A percentile compares a stretch with the other conserved stretches of the same genome.
Evolutionary conservation across 1,284 basidiomycete genomes (phyloP).

Genomic region (Macrocystidia cucumis): DNA sequence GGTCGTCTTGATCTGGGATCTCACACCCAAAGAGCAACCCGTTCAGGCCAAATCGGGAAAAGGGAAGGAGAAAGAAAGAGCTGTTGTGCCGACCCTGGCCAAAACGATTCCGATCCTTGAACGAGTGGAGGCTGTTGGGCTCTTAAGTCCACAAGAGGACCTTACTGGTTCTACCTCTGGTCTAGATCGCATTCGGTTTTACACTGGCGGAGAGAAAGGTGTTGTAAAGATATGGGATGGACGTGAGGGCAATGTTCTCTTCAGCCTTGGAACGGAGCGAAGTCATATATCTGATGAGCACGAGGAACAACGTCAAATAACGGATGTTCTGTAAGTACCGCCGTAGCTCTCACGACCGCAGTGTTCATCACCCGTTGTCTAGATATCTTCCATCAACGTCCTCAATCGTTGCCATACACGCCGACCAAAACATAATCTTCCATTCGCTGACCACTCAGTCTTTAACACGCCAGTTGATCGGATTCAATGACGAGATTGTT

Average conservation of each 20-base stretch:
- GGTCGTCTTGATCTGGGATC: conserved; percentile 87
- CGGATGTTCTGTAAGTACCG: conserved; percentile 57
- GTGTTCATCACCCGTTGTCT: conserved; percentile 13
- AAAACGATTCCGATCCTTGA: conserved; percentile 86
- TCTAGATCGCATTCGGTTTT: conserved; percentile 51
- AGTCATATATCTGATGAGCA: conserved; percentile 42
- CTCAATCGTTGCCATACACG: conserved; percentile 84
- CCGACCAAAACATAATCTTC: conserved; percentile 95
- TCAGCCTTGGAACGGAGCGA: conserved; percentile 49
- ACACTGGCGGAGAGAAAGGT: conserved; percentile 88
- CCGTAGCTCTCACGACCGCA: conserved; percentile 9
- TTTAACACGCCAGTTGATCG: conserved; percentile 83
- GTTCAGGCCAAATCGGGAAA: conserved; percentile 28
- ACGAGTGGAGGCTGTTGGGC: conserved; percentile 80
- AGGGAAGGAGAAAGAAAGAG: conserved; percentile 44
- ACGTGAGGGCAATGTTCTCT: conserved; percentile 54
- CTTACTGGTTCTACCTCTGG: conserved; percentile 33
- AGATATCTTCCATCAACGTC: conserved; percentile 65
- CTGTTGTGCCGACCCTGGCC: conserved; percentile 47
- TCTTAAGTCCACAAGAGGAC: conserved; percentile 48
- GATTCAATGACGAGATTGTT: conserved; percentile 98
- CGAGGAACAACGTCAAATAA: conserved; percentile 75
- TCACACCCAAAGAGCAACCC: conserved; percentile 30
- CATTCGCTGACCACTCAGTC: conserved; percentile 62
- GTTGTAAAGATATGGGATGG: conserved; percentile 81